Evolutionary conservation across 1,284 basidiomycete genomes (phyloP), one percentile per base, ranked within the genome.

Genomic region (Lentinula novae-zelandiae): DNA sequence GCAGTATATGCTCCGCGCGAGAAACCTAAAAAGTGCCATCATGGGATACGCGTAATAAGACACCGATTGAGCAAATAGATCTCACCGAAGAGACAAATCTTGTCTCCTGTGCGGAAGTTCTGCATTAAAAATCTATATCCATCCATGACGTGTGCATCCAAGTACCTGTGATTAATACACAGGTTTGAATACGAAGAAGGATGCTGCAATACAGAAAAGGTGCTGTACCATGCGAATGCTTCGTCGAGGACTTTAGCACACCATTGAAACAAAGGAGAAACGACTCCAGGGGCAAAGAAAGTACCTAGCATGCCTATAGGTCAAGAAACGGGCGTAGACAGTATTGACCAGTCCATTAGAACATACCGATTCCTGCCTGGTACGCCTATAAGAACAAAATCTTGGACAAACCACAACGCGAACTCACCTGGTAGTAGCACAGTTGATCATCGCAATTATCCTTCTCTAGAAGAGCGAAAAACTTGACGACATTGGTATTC

Each of bases 1-100:
- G 89, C 90, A 3, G 87, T 90, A 66, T 91, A 92, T 12, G 90
- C 87, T 2, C 89, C 89, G 34, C 89, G 81, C 56, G 87, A 90
- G 67, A 92, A 92, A 0, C 88, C 86, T 86, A 60, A 46, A 7
- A 10, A 27, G n/a, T 34, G n/a, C 22, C 40, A 38, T 15, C 20
- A 60, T 38, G 38, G 34, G 15, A 20, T 7, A 17, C 36, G 15
- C 7, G 17, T 27, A 15, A 15, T 12, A 38, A 27, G 10, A 49
- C 5, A 55, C 2, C 20, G 40, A 20, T 42, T 17, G 17, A n/a
- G 22, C 27, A 7, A 9, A n/a, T 31, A n/a, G 17, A 5, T 51
- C 76, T 56, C 60, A 82, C 83, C 86, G 57, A 89, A 88, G 34
- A 88, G 68, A 62, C 82, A 86, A 34, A 89, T 79, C 66, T 79